These are phyloP conservation scores for Ophiostoma sp. DNA, from an alignment of 2,329 filamentous ascomycete genomes.

Conservation along the genomic window DNA sequence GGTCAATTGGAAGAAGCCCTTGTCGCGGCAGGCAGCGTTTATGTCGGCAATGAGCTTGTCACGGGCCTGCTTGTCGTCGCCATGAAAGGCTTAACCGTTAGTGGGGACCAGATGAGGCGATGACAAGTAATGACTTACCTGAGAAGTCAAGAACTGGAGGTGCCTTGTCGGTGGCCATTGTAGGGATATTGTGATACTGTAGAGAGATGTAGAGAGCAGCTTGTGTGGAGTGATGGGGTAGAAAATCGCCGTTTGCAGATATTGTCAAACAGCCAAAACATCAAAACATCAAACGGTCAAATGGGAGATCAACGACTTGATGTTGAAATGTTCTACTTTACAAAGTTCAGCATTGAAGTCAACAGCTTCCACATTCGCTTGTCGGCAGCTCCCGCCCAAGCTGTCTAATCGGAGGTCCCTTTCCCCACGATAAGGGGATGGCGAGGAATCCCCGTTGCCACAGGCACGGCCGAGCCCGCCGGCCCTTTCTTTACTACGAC, in stretches of 20 bases:
- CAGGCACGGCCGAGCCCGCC: not conserved
- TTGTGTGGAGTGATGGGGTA: not conserved
- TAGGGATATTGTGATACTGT: not conserved
- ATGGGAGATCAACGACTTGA: not conserved
- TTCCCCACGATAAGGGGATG: not conserved
- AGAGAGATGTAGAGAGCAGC: not conserved
- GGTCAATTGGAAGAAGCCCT: constrained; percentile 34
- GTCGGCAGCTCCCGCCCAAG: not conserved
- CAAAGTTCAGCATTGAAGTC: not conserved
- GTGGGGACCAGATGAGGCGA: not conserved
- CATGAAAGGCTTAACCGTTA: constrained; percentile 10
- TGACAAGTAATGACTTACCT: not conserved
- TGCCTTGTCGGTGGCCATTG: not conserved
- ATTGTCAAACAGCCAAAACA: not conserved
- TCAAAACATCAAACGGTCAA: not conserved
- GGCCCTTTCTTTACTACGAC: not conserved
- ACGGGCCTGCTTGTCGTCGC: constrained; percentile 3
- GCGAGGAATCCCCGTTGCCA: not conserved
- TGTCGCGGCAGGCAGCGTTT: constrained; percentile 34
- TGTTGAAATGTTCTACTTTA: not conserved
- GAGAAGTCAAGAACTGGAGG: constrained; percentile 3
- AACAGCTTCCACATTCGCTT: not conserved
- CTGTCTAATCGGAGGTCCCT: not conserved
- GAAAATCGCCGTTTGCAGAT: not conserved
- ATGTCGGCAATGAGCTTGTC: constrained; percentile 18